Percentiles rank a stretch among this genome's conserved stretches.
phyloP scores from a whole-genome alignment of 768 basidiomycete genomes.

The Termitomyces sp. region DNA sequence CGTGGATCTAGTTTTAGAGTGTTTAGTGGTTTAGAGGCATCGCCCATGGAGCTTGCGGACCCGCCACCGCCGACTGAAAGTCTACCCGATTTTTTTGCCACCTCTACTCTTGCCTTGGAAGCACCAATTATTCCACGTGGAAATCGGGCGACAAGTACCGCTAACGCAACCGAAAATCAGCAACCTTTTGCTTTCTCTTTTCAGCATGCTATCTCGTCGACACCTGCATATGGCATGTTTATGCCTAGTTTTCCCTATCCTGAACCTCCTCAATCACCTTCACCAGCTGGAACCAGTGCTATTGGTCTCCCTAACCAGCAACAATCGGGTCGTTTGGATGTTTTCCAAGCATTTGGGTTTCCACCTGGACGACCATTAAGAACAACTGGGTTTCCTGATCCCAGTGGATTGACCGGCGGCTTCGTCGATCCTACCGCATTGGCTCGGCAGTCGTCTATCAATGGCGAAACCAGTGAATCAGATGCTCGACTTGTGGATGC shows the following conservation, averaged over 20 bases:
- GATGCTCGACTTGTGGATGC: slow-evolving; percentile 37
- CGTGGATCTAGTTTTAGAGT: slow-evolving; percentile 42
- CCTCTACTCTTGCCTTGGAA: slow-evolving; percentile 31
- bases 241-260: slow-evolving; percentile 47
- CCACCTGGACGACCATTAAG: slow-evolving; percentile 38
- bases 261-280: slow-evolving; percentile 56
- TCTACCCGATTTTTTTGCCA: slow-evolving; percentile 49
- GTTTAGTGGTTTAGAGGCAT: slow-evolving; percentile 39
- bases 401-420: slow-evolving; percentile 23
- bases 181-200: slow-evolving; percentile 52
- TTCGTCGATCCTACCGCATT: slow-evolving; percentile 40
- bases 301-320: slow-evolving; percentile 20
- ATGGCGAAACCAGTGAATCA: slow-evolving; percentile 26
- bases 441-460: slow-evolving; percentile 23
- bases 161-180: slow-evolving; percentile 49
- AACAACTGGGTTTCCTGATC: slow-evolving; percentile 28
- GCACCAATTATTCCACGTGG: slow-evolving; percentile 8
- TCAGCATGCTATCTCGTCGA: slow-evolving; percentile 42
- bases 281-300: slow-evolving; percentile 37
- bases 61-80: slow-evolving; percentile 48
- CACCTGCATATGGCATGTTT: slow-evolving; percentile 43
- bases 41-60: slow-evolving; percentile 30
- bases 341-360: slow-evolving; percentile 43
- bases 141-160: slow-evolving; percentile 37
- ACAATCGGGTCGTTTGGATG: slow-evolving; percentile 36